These are phyloP conservation scores for Aurinia saxatilis DNA, from an alignment of 345 rosid species.

Conservation along the genomic window DNA sequence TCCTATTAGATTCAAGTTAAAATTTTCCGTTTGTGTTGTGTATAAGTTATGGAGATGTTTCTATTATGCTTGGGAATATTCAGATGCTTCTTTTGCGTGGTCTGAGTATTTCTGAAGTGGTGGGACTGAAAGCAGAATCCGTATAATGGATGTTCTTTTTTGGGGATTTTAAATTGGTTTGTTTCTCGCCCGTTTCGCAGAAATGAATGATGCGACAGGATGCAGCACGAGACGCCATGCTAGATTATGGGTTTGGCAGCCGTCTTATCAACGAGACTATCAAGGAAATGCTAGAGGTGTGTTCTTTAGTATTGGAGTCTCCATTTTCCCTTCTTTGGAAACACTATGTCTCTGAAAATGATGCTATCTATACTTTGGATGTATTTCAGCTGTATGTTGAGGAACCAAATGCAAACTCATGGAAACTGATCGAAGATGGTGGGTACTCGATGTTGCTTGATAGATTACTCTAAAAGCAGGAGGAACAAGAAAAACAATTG, in stretches of 20 bases:
- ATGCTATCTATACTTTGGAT: background rate
- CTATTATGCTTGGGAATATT: too few relatives aligned
- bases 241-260: slow-evolving; percentile 21
- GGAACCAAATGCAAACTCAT: background rate
- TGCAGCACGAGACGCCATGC: slow-evolving; percentile 39
- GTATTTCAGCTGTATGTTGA: slow-evolving; percentile 31
- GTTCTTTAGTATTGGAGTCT: background rate
- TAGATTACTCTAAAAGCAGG: too few relatives aligned
- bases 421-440: slow-evolving; percentile 33
- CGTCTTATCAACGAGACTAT: slow-evolving; percentile 19
- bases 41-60: too few relatives aligned
- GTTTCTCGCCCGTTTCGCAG: background rate
- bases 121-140: too few relatives aligned
- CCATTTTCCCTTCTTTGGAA: background rate
- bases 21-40: too few relatives aligned
- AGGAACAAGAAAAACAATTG: too few relatives aligned
- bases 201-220: slow-evolving; percentile 30
- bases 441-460: slow-evolving; percentile 21
- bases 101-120: too few relatives aligned
- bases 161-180: too few relatives aligned
- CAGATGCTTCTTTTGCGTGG: too few relatives aligned
- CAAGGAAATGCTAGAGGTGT: slow-evolving; percentile 27
- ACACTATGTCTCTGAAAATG: background rate
- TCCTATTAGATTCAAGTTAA: too few relatives aligned
- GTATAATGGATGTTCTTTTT: too few relatives aligned